Conservation (phyloP, 441 rosid species). For the Melastoma candidum region DNA sequence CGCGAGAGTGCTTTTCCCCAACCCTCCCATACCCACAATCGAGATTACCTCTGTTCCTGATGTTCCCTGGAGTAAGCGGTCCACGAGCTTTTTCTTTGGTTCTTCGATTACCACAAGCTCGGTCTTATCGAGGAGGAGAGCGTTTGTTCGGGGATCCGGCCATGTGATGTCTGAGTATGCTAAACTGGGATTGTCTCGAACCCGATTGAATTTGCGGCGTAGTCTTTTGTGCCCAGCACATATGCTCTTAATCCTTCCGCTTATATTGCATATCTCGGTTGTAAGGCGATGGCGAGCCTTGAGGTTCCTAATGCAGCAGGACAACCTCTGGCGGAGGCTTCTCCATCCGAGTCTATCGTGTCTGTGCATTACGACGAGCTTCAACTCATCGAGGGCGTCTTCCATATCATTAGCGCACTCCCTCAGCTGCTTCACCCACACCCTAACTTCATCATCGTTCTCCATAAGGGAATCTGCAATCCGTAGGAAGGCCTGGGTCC, state of each 20-base stretch:
- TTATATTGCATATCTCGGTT: constrained; percentile 18
- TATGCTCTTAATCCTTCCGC: constrained; percentile 16
- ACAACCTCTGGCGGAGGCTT: constrained; percentile 9
- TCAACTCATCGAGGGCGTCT: constrained; percentile 41
- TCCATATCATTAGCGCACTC: constrained; percentile 32
- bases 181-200: constrained; percentile 17
- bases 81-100: constrained; percentile 22
- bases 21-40: constrained; percentile 28
- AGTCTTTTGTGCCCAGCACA: constrained; percentile 18
- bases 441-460: constrained; percentile 26
- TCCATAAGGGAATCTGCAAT: constrained; percentile 27
- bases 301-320: constrained; percentile 20
- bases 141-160: constrained; percentile 21
- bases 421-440: constrained; percentile 40
- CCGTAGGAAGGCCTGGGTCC: constrained; percentile 26
- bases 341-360: not conserved
- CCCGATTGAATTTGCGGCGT: constrained; percentile 8
- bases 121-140: constrained; percentile 24
- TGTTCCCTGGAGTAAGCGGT: constrained; percentile 15
- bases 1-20: constrained; percentile 28
- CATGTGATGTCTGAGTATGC: not conserved
- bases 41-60: constrained; percentile 15
- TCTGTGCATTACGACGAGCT: constrained; percentile 14
- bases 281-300: constrained; percentile 28
- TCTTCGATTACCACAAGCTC: constrained; percentile 31